Percentiles rank a stretch among this genome's conserved stretches.
These are phyloP conservation scores for Inga leiocalycina DNA, from an alignment of 306 rosid species.

Conservation along the genomic window DNA sequence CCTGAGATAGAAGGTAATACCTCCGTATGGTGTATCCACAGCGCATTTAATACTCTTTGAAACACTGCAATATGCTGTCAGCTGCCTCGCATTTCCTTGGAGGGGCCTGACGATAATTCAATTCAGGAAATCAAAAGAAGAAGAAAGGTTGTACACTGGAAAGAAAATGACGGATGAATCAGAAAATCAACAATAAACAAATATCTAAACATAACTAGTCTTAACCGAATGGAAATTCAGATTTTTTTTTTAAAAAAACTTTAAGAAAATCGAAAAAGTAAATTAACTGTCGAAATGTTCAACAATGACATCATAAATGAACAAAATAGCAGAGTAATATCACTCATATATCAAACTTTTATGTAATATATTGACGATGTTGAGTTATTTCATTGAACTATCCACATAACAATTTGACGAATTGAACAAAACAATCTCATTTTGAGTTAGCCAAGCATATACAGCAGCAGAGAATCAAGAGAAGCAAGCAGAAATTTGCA, in stretches of 20 bases:
- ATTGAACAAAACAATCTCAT: not conserved
- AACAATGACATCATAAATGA: not conserved
- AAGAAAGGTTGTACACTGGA: not conserved
- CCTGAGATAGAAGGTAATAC: slow-evolving; percentile 35
- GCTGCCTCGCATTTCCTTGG: slow-evolving; percentile 41
- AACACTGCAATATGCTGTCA: not conserved
- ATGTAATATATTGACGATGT: no score
- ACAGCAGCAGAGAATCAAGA: not conserved
- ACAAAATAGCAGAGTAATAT: no score
- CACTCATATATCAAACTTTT: no score
- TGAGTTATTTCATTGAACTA: not conserved
- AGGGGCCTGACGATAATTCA: slow-evolving; percentile 41
- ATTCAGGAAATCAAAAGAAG: slow-evolving; percentile 8
- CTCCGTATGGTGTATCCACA: slow-evolving; percentile 76
- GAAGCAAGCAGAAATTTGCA: not conserved
- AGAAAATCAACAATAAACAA: not conserved
- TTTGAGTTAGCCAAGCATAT: not conserved
- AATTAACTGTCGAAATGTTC: not conserved
- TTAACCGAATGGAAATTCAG: not conserved
- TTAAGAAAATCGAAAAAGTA: not conserved
- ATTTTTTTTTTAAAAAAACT: no score
- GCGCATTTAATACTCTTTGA: slow-evolving; percentile 52
- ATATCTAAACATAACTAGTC: not conserved
- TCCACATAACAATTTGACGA: not conserved
- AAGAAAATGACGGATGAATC: not conserved